Evolutionary conservation across 1,284 basidiomycete genomes (phyloP).

Genomic region (Tausonia pullulans): DNA sequence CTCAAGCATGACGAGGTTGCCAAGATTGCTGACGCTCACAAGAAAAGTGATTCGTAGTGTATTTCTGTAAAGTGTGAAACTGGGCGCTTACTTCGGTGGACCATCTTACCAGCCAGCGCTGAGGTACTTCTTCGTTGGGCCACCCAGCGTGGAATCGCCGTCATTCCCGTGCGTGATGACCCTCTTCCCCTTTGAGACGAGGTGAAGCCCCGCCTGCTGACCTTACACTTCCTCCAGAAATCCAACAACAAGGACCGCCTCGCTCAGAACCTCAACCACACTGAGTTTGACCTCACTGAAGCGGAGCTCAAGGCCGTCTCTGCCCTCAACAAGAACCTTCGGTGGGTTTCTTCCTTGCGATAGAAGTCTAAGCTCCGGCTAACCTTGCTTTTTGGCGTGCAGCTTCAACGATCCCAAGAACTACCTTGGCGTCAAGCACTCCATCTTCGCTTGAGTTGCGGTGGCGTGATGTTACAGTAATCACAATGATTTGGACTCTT

Average conservation of each 20-base stretch:
- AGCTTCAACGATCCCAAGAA: too few relatives aligned
- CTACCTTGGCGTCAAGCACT: too few relatives aligned
- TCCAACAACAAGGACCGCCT: constrained; percentile 45
- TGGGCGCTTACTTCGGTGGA: too few relatives aligned
- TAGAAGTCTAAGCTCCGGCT: too few relatives aligned
- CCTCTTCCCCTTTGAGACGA: not conserved
- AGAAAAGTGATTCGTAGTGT: too few relatives aligned
- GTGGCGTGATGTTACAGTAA: too few relatives aligned
- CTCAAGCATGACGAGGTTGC: constrained; percentile 44
- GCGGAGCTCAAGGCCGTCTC: constrained; percentile 52
- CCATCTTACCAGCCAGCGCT: constrained; percentile 24
- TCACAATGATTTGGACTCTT: too few relatives aligned
- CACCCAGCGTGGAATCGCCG: constrained; percentile 59
- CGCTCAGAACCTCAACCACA: constrained; percentile 48
- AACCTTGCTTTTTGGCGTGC: too few relatives aligned
- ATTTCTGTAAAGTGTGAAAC: too few relatives aligned
- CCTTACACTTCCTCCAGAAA: not conserved
- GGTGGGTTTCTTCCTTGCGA: constrained; percentile 29
- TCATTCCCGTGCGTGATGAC: constrained; percentile 45
- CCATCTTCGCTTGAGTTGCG: too few relatives aligned
- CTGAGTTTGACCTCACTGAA: constrained; percentile 48
- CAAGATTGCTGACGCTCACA: constrained; percentile 36
- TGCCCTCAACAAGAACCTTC: constrained; percentile 50
- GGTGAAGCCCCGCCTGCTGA: too few relatives aligned
- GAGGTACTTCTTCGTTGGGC: constrained; percentile 68